These are phyloP conservation scores for Cercospora citrullina DNA, from an alignment of 2,329 filamentous ascomycete species.

Conservation along the genomic window DNA sequence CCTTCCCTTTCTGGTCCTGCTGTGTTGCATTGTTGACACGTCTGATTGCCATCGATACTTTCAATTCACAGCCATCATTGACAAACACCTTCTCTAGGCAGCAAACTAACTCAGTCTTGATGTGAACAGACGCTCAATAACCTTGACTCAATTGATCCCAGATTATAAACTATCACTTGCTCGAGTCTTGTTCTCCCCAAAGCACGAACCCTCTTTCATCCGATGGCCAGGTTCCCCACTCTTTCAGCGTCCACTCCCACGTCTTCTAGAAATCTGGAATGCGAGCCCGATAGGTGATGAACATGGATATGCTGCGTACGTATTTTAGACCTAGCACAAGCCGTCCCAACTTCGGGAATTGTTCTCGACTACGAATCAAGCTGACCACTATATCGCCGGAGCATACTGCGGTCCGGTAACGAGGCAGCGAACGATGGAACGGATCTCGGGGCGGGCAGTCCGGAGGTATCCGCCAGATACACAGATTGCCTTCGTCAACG, in stretches of 20 bases:
- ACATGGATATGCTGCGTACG: background rate
- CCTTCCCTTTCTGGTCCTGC: background rate
- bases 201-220: background rate
- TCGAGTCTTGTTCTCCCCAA: background rate
- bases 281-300: background rate
- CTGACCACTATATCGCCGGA: background rate
- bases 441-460: background rate
- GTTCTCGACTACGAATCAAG: background rate
- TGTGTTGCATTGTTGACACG: background rate
- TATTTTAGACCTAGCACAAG: background rate
- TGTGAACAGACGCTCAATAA: background rate
- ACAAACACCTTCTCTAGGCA: background rate
- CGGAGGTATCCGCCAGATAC: background rate
- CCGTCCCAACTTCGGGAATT: background rate
- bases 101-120: background rate
- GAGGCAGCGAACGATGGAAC: background rate
- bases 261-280: background rate
- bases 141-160: background rate
- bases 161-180: background rate
- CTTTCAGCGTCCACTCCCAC: background rate
- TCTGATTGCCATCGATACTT: background rate
- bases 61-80: background rate
- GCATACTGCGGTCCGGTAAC: background rate
- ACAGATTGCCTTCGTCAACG: background rate
- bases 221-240: background rate